Evolutionary conservation across 306 rosid species (phyloP), one percentile per base, ranked within the genome.

Genomic region (Vigna trinervia): DNA sequence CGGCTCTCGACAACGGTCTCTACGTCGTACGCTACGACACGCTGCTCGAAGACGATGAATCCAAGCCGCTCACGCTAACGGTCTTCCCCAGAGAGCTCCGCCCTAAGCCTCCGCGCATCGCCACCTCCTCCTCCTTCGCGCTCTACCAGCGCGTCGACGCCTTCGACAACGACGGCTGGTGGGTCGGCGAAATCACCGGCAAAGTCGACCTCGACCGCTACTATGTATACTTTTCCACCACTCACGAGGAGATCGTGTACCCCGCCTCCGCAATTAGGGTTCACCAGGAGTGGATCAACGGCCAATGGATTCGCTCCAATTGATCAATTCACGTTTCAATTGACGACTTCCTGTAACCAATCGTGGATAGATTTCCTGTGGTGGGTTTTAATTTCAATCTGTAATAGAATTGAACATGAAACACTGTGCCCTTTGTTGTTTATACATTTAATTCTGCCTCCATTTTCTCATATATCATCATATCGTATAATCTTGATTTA

Each of bases 111-210:
- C 90, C 90, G 0, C 20, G 6, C 5, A 6, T 4, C 4, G 1
- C 43, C 0, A 0, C 13, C 0, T 2, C 62, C 1, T 88, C 69
- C 15, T 12, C 23, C 1, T 88, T 69, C 15, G 10, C 23, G 0
- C 52, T 26, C 5, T 11, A 43, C 32, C 77, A 86, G 1, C 28
- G n/a, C 36, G 90, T 88, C 2, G 92, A 88, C 59, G 88, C 85
- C 5, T 88, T 80, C 52, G 88, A 88, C 65, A 84, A 86, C 5
- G 92, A 88, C 23, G 88, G 88, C 0, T 84, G 88, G 88, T 79
- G 90, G 86, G 62, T 73, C 10, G 88, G 88, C 12, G 46, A 41
- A n/a, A 69, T 87, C 50, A 60, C 69, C 1, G 83, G 83, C 11
- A 75, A 6, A 14, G 11, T 0, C 3, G 86, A 56, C 4, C 0